Evolutionary conservation across 2,329 filamentous ascomycete species (phyloP).

Genomic region (Clarireedia homoeocarpa): DNA sequence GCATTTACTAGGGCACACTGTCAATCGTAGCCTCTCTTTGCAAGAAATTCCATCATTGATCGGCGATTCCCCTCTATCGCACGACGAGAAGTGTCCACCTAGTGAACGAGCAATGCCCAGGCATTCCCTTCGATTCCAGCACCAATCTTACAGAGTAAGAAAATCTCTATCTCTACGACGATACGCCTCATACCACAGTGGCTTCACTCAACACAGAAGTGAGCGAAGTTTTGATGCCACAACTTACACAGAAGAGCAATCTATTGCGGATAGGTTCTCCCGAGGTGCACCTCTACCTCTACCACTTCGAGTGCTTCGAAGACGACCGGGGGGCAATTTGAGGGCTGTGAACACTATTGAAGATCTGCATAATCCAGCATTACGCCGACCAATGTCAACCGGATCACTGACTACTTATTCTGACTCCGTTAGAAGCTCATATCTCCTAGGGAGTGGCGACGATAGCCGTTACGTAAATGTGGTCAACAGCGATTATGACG

Average conservation of each 20-base stretch:
- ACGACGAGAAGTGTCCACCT: slow-evolving; percentile 19
- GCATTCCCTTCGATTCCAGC: slow-evolving; percentile 15
- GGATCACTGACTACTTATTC: slow-evolving; percentile 53
- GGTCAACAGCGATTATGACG: slow-evolving; percentile 31
- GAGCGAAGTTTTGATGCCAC: slow-evolving; percentile 55
- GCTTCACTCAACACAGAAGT: slow-evolving; percentile 40
- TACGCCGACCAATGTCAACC: slow-evolving; percentile 49
- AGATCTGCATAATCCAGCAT: slow-evolving; percentile 44
- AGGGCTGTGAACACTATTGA: slow-evolving; percentile 59
- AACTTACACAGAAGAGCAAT: slow-evolving; percentile 45
- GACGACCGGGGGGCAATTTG: slow-evolving; percentile 68
- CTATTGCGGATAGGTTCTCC: slow-evolving; percentile 35
- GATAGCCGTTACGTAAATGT: slow-evolving; percentile 39
- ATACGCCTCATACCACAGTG: slow-evolving; percentile 54
- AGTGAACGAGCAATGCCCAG: slow-evolving; percentile 18
- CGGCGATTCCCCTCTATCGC: slow-evolving; percentile 18
- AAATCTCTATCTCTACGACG: slow-evolving; percentile 46
- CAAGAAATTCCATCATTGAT: slow-evolving; percentile 26
- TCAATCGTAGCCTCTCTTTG: slow-evolving; percentile 29
- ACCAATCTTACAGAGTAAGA: slow-evolving; percentile 36
- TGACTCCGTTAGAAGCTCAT: slow-evolving; percentile 53
- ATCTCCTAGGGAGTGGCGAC: slow-evolving; percentile 33
- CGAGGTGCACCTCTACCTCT: slow-evolving; percentile 39
- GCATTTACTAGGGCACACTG: slow-evolving; percentile 38
- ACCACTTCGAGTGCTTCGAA: slow-evolving; percentile 57